Evolutionary conservation across 2,329 filamentous ascomycete genomes (phyloP), one percentile per base, ranked within the genome.

Genomic region (Beauveria sp.): DNA sequence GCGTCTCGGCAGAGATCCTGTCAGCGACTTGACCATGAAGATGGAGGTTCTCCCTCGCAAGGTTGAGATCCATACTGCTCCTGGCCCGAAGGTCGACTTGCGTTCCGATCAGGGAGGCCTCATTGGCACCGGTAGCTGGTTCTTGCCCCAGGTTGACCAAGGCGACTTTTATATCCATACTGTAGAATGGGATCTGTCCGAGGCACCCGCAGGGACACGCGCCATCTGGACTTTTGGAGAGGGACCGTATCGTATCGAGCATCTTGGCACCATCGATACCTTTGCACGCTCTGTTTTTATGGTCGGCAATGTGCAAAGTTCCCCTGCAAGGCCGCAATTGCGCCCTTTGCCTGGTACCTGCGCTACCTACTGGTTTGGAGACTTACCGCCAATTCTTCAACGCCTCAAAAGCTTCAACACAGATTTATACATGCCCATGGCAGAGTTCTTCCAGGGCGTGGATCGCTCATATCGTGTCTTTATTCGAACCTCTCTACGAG

Each of bases 221-320:
- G 59, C 63, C n/a, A 64, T 66, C 28, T 65, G 65, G 64, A 63
- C 64, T 5, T 57, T 61, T n/a, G 65, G 65, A 16, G 65, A 66
- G 31, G 65, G 65, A 1, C 59, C 64, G 3, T 49, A 46, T n/a
- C 60, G 61, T 8, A 18, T 65, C 8, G 40, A 64, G 20, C 62
- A 58, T 5, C 18, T 62, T 24, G 64, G 62, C n/a, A 46, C 42
- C 24, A 12, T 45, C 2, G 60, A 64, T 5, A 61, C 62, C 7
- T 28, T 65, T 22, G 26, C 53, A 46, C 52, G 63, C 34, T 64
- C 64, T 12, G 53, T 63, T 6, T 66, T 63, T 42, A 66, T 66
- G 65, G 65, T 64, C n/a, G 65, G 65, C 1, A 60, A 62, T 18
- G 50, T 66, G 5, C 52, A 55, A 34, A 59, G 60, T 22, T 63